Conservation (phyloP, 352 stramenopile species). For the Thraustochytrium striatum region DNA sequence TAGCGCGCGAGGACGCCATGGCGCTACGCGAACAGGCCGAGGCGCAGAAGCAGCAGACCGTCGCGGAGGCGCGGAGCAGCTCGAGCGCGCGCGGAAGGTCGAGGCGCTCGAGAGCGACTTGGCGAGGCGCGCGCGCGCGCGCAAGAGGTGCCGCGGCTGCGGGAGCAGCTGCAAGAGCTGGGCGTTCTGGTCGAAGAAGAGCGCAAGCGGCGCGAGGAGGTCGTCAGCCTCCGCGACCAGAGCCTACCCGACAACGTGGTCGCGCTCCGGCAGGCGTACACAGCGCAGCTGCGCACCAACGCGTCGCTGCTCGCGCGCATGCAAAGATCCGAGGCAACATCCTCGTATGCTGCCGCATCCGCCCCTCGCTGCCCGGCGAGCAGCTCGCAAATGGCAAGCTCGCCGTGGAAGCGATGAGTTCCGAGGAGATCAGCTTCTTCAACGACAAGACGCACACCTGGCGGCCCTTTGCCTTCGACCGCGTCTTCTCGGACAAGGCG, state of each 20-base stretch:
- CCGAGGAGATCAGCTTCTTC: constrained; percentile 68
- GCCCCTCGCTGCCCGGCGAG: constrained; percentile 67
- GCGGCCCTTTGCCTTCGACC: constrained; percentile 63
- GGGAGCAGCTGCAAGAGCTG: background rate
- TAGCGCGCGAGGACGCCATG: background rate
- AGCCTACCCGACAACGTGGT: background rate
- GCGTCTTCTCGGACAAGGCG: constrained; percentile 63
- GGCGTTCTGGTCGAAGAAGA: constrained; percentile 23
- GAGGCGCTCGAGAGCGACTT: no score
- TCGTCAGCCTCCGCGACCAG: background rate
- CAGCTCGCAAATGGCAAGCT: constrained; percentile 59
- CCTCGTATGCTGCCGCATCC: constrained; percentile 90
- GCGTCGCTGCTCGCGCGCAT: constrained; percentile 88
- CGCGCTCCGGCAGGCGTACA: constrained; percentile 9
- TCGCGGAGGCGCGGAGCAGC: no score
- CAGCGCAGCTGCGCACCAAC: constrained; percentile 54
- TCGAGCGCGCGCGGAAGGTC: no score
- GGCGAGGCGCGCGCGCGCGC: no score
- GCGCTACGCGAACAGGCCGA: no score
- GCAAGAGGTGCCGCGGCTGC: background rate
- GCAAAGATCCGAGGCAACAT: constrained; percentile 95
- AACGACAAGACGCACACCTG: constrained; percentile 54
- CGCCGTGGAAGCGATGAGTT: constrained; percentile 65
- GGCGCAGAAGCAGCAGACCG: no score
- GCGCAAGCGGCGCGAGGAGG: background rate